These are phyloP conservation scores for Piper longum DNA, from an alignment of 164 flowering plant genomes.

Conservation along the genomic window DNA sequence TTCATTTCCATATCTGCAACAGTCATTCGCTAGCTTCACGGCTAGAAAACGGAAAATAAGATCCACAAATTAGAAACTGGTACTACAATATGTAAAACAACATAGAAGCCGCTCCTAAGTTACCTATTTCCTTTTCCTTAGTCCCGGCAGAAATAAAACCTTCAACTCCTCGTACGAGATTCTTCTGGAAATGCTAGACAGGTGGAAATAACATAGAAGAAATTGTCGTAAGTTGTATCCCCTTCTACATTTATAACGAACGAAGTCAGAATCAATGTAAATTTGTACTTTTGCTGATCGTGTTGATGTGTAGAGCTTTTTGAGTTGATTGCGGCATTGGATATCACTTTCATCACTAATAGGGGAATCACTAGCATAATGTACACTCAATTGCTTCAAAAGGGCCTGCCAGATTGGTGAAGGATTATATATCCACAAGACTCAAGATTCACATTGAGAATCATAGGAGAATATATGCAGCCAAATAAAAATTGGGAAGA, in stretches of 20 bases:
- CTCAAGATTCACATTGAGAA: neutral
- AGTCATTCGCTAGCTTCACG: conserved; percentile 54
- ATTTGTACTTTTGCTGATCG: conserved; percentile 49
- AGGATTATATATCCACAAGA: neutral
- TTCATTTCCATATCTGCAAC: conserved; percentile 54
- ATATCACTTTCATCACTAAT: conserved; percentile 53
- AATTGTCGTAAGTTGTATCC: neutral
- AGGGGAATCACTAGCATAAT: conserved; percentile 26
- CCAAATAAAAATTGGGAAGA: neutral
- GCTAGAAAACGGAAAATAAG: conserved; percentile 16
- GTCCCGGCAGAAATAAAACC: conserved; percentile 39
- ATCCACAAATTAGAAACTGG: neutral
- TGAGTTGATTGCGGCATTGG: conserved; percentile 45
- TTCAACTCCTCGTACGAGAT: conserved; percentile 80
- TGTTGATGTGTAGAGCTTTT: conserved; percentile 56
- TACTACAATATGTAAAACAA: neutral
- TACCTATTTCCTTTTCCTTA: conserved; percentile 73
- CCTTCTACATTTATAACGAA: neutral
- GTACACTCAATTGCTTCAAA: conserved; percentile 47
- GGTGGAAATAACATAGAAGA: conserved; percentile 3
- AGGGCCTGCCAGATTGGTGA: conserved; percentile 36
- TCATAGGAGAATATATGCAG: neutral
- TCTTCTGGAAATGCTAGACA: conserved; percentile 70
- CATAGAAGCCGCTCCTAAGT: conserved; percentile 6
- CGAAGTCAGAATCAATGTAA: neutral